Evolutionary conservation across 148 eudicot genomes (phyloP), one percentile per base, ranked within the genome.

Genomic region (Chenopodium berlandieri): DNA sequence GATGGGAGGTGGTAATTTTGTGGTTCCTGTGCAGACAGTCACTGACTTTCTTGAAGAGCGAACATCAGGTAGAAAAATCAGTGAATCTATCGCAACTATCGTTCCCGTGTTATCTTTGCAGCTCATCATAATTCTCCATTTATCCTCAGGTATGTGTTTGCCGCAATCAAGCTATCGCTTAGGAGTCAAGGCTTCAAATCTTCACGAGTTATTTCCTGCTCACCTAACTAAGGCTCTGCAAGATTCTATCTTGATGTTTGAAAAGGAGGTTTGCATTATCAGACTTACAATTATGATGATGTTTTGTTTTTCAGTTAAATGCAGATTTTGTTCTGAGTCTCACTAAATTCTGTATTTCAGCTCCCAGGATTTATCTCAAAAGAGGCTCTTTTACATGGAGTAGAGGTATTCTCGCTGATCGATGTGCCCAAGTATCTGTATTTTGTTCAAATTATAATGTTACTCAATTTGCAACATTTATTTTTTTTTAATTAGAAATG

Each of bases 1-100:
- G 20, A 88, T 94, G 94, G 99, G 99, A 79, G 99, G 99, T 75
- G 98, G 99, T 68, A 92, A 94, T 83, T 92, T 94, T 82, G 93
- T 90, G 71, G 98, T 91, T 75, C 99, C 99, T 71, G 99, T 94
- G 70, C 97, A 96, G 78, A 90, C 83, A 48, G 95, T 90, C 81
- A 84, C 94, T 9, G 97, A 96, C 84, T 96, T 92, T 85, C 87
- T 96, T 73, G 95, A 89, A 56, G 91, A 86, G 65, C 93, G 87
- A 76, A 84, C 90, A 83, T 90, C 98, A 78, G 94, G 99, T 96
- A 87, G 40, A 81, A 73, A 40, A 27, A 75, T 71, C 19, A 27
- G 71, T 48, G 46, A 32, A 47, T n/a, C 77, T 56, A 22, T 76
- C n/a, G 40, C 66, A 73, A 17, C 27, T 68, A 64, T 32, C 19